Evolutionary conservation across 1,284 basidiomycete species (phyloP).

Genomic region (Ganoderma sp.): DNA sequence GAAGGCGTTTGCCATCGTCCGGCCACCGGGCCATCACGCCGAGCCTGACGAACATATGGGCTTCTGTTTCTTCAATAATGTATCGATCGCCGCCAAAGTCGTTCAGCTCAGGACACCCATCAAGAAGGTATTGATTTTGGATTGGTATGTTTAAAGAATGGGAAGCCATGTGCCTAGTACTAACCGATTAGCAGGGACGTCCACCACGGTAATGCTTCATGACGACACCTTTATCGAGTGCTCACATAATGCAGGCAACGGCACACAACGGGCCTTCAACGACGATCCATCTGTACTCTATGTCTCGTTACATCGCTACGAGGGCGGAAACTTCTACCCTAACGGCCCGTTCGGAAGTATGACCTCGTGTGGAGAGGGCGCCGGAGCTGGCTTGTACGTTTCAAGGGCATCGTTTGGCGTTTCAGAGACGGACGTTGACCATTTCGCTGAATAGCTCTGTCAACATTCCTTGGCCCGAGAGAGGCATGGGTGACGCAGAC

Average conservation of each 20-base stretch:
- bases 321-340: slow-evolving; percentile 91
- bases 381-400: slow-evolving; percentile 76
- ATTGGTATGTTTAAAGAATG: slow-evolving; percentile 73
- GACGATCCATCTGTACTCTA: slow-evolving; percentile 93
- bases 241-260: slow-evolving; percentile 69
- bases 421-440: slow-evolving; percentile 19
- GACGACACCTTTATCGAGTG: not conserved
- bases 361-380: slow-evolving; percentile 84
- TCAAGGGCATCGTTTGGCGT: slow-evolving; percentile 7
- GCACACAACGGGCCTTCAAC: slow-evolving; percentile 95
- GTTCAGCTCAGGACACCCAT: slow-evolving; percentile 71
- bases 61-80: slow-evolving; percentile 99
- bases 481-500: slow-evolving; percentile 92
- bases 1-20: slow-evolving; percentile 94
- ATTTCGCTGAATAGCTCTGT: slow-evolving; percentile 66
- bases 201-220: slow-evolving; percentile 79
- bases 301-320: slow-evolving; percentile 95
- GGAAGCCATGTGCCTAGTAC: slow-evolving; percentile 10
- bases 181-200: slow-evolving; percentile 77
- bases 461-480: slow-evolving; percentile 94
- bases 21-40: slow-evolving; percentile 98
- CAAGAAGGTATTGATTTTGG: slow-evolving; percentile 89
- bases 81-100: slow-evolving; percentile 89
- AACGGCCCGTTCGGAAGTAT: slow-evolving; percentile 88
- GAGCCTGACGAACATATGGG: slow-evolving; percentile 99